These are phyloP conservation scores for Penicillium argentinense DNA, from an alignment of 495 filamentous ascomycete species.

Conservation along the genomic window DNA sequence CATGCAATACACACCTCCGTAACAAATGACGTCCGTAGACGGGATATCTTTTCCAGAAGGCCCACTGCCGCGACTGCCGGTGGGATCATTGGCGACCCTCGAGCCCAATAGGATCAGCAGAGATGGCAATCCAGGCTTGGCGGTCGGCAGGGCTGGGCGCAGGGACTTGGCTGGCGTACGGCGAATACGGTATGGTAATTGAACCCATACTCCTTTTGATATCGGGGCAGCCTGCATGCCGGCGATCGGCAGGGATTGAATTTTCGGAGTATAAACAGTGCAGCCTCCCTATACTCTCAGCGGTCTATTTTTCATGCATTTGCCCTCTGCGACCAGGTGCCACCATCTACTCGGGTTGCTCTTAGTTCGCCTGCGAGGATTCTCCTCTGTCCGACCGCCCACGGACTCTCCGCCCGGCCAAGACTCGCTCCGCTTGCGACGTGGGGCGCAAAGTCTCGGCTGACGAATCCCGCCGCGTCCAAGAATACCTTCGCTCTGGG, in stretches of 20 bases:
- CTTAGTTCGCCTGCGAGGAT: too few relatives aligned
- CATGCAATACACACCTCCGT: too few relatives aligned
- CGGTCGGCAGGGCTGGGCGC: constrained; percentile 19
- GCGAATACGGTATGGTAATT: too few relatives aligned
- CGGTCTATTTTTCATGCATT: background rate
- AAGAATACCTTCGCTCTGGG: constrained; percentile 17
- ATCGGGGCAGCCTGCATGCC: background rate
- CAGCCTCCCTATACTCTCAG: background rate
- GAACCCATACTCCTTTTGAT: too few relatives aligned
- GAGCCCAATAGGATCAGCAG: background rate
- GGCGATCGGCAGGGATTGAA: background rate
- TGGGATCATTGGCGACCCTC: background rate
- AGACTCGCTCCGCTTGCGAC: constrained; percentile 21
- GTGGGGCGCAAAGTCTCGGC: constrained; percentile 29
- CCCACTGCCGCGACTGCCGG: background rate
- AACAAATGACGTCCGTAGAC: constrained; percentile 6
- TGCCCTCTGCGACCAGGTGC: constrained; percentile 6
- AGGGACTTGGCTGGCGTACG: constrained; percentile 9
- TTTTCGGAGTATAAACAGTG: background rate
- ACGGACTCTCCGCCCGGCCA: constrained; percentile 24
- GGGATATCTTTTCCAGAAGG: constrained; percentile 7
- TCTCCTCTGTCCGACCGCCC: too few relatives aligned
- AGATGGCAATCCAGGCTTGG: constrained; percentile 13
- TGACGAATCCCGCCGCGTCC: constrained; percentile 33
- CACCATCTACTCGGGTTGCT: too few relatives aligned